phyloP scores from a whole-genome alignment of 108 stramenopile genomes.

The Licmophora abbreviata region DNA sequence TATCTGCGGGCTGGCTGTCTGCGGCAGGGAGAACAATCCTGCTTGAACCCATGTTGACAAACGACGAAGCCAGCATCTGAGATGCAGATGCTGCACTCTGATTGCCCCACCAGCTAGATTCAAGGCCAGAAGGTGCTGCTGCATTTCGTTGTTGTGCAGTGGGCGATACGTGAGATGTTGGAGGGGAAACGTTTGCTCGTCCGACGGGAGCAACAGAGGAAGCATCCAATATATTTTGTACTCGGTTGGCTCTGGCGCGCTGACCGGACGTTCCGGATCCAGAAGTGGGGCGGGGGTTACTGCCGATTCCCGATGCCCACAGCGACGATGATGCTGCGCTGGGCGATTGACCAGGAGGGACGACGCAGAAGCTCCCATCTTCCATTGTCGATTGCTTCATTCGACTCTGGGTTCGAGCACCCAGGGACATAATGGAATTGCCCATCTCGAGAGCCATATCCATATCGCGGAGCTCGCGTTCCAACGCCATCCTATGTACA shows the following conservation, averaged over 20 bases:
- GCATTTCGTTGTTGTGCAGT: constrained; percentile 19
- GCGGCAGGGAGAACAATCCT: constrained; percentile 14
- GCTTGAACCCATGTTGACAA: constrained; percentile 29
- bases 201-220: neutral
- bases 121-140: constrained; percentile 32
- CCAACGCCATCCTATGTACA: constrained; percentile 85
- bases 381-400: constrained; percentile 28
- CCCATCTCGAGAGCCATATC: constrained; percentile 77
- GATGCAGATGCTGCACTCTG: constrained; percentile 37
- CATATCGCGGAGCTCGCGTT: constrained; percentile 72
- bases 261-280: constrained; percentile 25
- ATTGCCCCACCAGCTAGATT: constrained; percentile 84
- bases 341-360: constrained; percentile 65
- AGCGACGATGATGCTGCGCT: constrained; percentile 59
- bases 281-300: constrained; percentile 11
- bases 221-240: constrained; percentile 49
- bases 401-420: constrained; percentile 30
- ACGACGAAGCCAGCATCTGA: constrained; percentile 45
- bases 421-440: constrained; percentile 62
- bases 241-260: constrained; percentile 69
- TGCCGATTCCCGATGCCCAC: constrained; percentile 12
- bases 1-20: constrained; percentile 27
- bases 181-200: neutral
- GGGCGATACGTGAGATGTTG: constrained; percentile 7
- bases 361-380: constrained; percentile 80